Conservation (phyloP, 1,139 yeast genomes). For the Saccharomyces hybrid region DNA sequence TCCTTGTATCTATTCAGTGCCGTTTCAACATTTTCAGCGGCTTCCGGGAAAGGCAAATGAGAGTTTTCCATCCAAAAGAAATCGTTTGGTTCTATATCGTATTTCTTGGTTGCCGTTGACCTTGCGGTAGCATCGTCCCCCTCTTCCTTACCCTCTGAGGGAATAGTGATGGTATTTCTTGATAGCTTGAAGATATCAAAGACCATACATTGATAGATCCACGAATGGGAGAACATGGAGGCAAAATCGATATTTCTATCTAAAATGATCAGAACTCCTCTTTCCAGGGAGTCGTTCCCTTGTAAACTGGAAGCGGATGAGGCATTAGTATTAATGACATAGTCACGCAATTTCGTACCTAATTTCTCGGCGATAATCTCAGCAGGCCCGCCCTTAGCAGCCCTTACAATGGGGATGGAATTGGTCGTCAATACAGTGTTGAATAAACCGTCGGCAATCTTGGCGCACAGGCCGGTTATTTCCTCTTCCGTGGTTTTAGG, state of each 20-base stretch:
- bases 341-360: constrained; percentile 76
- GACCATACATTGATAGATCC: constrained; percentile 96
- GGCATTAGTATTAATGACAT: constrained; percentile 60
- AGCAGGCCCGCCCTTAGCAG: constrained; percentile 92
- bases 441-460: constrained; percentile 74
- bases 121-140: constrained; percentile 26
- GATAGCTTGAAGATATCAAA: constrained; percentile 81
- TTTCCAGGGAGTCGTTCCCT: constrained; percentile 35
- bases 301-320: constrained; percentile 23
- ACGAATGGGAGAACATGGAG: constrained; percentile 92
- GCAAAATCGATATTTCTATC: constrained; percentile 88
- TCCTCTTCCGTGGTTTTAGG: constrained; percentile 68
- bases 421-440: constrained; percentile 73
- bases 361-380: constrained; percentile 85
- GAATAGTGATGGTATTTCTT: constrained; percentile 68
- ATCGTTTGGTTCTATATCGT: constrained; percentile 84
- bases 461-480: constrained; percentile 61
- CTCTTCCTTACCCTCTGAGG: constrained; percentile 35
- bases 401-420: constrained; percentile 79
- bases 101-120: constrained; percentile 31
- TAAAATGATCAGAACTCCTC: constrained; percentile 74
- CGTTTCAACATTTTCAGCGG: constrained; percentile 87
- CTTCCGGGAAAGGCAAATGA: constrained; percentile 92
- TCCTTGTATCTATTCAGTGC: constrained; percentile 75
- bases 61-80: constrained; percentile 85